A percentile compares a stretch with the other conserved stretches of the same genome.
phyloP scores from a whole-genome alignment of 306 rosid species.

The Aeschynomene evenia region DNA sequence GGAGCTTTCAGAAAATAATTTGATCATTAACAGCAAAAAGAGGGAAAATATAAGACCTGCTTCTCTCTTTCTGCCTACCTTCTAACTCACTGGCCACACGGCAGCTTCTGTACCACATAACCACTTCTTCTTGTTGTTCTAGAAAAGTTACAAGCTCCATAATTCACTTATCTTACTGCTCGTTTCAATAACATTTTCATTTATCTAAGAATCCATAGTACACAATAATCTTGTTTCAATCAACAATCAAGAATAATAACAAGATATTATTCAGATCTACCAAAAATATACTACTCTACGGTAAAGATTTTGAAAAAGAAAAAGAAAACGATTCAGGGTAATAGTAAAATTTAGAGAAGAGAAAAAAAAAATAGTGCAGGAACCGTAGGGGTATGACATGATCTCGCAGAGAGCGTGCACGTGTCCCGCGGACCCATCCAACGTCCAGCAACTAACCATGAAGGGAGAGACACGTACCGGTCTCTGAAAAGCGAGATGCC shows the following conservation, averaged over 20 bases:
- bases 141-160: too few relatives aligned
- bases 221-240: background rate
- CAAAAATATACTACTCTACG: background rate
- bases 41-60: background rate
- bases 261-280: background rate
- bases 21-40: background rate
- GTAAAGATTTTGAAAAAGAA: too few relatives aligned
- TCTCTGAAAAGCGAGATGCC: conserved; percentile 25
- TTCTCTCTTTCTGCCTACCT: background rate
- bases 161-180: background rate
- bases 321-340: too few relatives aligned
- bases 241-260: background rate
- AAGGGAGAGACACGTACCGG: conserved; percentile 29
- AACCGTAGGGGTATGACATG: background rate
- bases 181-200: too few relatives aligned
- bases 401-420: background rate
- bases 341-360: background rate
- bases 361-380: background rate
- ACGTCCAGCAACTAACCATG: background rate
- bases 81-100: background rate
- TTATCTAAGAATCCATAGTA: background rate
- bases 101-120: conserved; percentile 13
- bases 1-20: background rate
- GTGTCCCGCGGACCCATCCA: background rate
- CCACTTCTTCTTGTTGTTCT: background rate